Evolutionary conservation across 345 rosid genomes (phyloP).

Genomic region (Eucalyptus cloeziana): DNA sequence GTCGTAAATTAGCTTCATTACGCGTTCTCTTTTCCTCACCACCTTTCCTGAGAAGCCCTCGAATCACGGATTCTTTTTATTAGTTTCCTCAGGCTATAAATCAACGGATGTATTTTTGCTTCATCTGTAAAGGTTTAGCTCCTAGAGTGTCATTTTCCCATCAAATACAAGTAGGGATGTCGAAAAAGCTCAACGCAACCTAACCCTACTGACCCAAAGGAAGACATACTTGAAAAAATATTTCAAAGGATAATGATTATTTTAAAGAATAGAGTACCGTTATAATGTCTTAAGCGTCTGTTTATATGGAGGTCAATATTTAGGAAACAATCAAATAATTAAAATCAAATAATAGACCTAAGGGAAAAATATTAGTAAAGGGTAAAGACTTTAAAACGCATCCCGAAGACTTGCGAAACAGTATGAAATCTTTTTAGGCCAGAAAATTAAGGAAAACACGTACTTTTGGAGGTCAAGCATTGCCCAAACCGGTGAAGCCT

Average conservation of each 20-base stretch:
- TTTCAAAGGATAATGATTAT: not conserved
- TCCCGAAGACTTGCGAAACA: too few species aligned
- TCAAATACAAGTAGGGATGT: not conserved
- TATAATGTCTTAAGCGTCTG: too few species aligned
- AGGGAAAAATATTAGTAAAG: too few species aligned
- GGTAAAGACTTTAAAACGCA: too few species aligned
- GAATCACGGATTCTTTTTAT: not conserved
- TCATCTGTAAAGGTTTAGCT: not conserved
- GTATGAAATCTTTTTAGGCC: too few species aligned
- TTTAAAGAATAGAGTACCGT: fast-evolving
- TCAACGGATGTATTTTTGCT: not conserved
- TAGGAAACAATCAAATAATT: too few species aligned
- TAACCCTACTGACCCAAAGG: not conserved
- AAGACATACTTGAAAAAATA: not conserved
- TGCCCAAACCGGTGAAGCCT: too few species aligned
- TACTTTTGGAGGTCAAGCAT: too few species aligned
- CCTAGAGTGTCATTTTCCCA: too few species aligned
- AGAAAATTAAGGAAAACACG: too few species aligned
- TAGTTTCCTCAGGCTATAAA: not conserved
- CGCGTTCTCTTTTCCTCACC: not conserved
- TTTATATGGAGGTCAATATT: too few species aligned
- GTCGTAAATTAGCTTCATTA: not conserved
- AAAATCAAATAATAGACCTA: too few species aligned
- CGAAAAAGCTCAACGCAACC: not conserved
- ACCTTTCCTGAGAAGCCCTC: not conserved